Base-by-base conservation (phyloP, 768 basidiomycete genomes). In the Rickenella mellea region DNA sequence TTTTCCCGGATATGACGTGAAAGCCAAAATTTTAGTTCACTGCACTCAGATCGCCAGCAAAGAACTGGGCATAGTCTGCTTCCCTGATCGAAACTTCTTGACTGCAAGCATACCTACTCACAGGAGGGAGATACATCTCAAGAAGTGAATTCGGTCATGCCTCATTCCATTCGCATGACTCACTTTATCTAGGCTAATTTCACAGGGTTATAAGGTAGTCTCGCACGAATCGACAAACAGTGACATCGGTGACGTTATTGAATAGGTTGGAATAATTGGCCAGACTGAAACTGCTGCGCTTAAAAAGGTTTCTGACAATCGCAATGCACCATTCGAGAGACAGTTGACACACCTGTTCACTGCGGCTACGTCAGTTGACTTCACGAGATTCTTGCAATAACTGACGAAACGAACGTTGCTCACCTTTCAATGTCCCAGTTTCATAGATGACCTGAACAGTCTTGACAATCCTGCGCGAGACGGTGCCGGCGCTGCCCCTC, bases 271-370 rank as follows among this genome's bases (percentile, higher is more conserved):
- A 2, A 73, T 93, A 22, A 80, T 90, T 2, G 69, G 77, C 19
- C 91, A 93, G 55, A 73, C 70, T 1, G 90, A 93, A 60, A 92
- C 91, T 0, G 86, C 90, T 14, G 90, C 90, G 0, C 68, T 93
- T 38, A 93, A 93, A 65, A 90, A 86, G 63, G 78, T 68, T 2
- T 68, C 85, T 37, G 82, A 85, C 45, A 90, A 79, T 46, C 73
- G 78, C 40, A 83, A 80, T 49, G 68, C 71, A 0, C 74, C 79
- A 0, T 94, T 93, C 52, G 74, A 77, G 19, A 72, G 90, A 28
- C 70, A 78, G 54, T 55, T 97, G 8, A 82, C 81, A 0, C 73
- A 83, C 49, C 60, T 94, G 27, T 94, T 86, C 49, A 94, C 93
- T 21, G 78, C 87, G 22, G 76, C 87, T 24, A 94, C 90, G 88